Percentiles rank a stretch among this genome's conserved stretches.
Evolutionary conservation across 352 stramenopile species (phyloP).

Genomic region (Phytophthora capsici): DNA sequence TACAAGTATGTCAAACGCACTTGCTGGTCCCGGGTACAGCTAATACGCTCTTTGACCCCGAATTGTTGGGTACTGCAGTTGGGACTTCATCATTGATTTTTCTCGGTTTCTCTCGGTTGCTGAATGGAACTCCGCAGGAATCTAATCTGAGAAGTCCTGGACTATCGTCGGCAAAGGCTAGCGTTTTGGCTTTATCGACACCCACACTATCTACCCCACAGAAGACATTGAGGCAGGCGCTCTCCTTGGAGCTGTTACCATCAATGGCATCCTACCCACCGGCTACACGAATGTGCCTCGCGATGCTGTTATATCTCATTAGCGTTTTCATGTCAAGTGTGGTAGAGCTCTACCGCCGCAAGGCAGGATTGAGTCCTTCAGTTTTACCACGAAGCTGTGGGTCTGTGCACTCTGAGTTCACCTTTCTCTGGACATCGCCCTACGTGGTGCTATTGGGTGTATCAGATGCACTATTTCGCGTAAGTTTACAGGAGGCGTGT

Average conservation of each 20-base stretch:
- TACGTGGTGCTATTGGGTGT: constrained; percentile 60
- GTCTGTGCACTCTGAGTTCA: constrained; percentile 48
- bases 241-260: constrained; percentile 11
- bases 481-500: constrained; percentile 65
- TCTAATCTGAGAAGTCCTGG: neutral
- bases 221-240: constrained; percentile 9
- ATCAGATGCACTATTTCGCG: constrained; percentile 68
- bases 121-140: neutral
- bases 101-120: constrained; percentile 19
- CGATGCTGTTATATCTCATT: constrained; percentile 62
- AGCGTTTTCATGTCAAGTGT: constrained; percentile 77
- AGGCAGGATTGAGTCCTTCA: constrained; percentile 23
- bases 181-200: constrained; percentile 7
- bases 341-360: constrained; percentile 79
- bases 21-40: constrained; percentile 39
- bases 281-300: constrained; percentile 52
- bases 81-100: constrained; percentile 28
- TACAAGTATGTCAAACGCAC: constrained; percentile 69
- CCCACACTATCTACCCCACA: neutral
- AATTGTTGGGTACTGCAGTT: constrained; percentile 43
- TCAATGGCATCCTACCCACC: constrained; percentile 23
- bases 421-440: constrained; percentile 60
- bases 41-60: constrained; percentile 46
- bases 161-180: constrained; percentile 4
- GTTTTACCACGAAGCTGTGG: constrained; percentile 29